Evolutionary conservation across 2,329 filamentous ascomycete genomes (phyloP).

Genomic region (Pyrenophora tritici-repentis): DNA sequence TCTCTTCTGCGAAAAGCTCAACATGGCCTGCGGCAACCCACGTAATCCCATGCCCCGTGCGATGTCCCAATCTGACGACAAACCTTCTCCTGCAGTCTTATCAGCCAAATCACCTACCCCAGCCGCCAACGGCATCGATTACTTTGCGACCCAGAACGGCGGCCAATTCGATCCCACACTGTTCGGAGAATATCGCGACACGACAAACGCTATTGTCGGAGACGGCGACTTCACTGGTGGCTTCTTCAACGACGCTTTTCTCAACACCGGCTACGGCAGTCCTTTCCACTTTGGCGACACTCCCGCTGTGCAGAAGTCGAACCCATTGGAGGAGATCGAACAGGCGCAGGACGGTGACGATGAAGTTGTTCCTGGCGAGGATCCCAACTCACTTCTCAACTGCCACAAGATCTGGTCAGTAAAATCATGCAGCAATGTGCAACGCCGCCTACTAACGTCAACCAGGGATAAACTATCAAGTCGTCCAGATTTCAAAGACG

Average conservation of each 20-base stretch:
- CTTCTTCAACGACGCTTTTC: constrained; percentile 77
- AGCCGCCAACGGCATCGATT: constrained; percentile 65
- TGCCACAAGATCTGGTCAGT: constrained; percentile 94
- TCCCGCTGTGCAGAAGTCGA: constrained; percentile 55
- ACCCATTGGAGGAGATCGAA: constrained; percentile 79
- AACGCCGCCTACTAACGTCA: constrained; percentile 37
- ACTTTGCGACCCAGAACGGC: constrained; percentile 78
- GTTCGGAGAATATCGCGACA: constrained; percentile 90
- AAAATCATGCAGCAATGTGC: not conserved
- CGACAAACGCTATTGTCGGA: constrained; percentile 77
- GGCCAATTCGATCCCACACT: constrained; percentile 89
- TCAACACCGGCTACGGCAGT: constrained; percentile 74
- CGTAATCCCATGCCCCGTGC: constrained; percentile 59
- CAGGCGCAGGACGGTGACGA: constrained; percentile 74
- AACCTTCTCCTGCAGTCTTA: constrained; percentile 45
- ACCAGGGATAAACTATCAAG: constrained; percentile 85
- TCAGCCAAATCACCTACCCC: constrained; percentile 38
- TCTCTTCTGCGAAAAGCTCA: constrained; percentile 61
- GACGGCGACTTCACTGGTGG: constrained; percentile 71
- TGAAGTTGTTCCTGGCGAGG: constrained; percentile 62
- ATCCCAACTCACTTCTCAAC: constrained; percentile 69
- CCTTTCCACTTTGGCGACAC: constrained; percentile 73
- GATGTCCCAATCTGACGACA: constrained; percentile 51
- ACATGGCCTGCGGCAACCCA: constrained; percentile 60
- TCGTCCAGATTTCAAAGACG: constrained; percentile 84